Conservation (phyloP, 2,329 filamentous ascomycete species). For the Colletotrichum musae region DNA sequence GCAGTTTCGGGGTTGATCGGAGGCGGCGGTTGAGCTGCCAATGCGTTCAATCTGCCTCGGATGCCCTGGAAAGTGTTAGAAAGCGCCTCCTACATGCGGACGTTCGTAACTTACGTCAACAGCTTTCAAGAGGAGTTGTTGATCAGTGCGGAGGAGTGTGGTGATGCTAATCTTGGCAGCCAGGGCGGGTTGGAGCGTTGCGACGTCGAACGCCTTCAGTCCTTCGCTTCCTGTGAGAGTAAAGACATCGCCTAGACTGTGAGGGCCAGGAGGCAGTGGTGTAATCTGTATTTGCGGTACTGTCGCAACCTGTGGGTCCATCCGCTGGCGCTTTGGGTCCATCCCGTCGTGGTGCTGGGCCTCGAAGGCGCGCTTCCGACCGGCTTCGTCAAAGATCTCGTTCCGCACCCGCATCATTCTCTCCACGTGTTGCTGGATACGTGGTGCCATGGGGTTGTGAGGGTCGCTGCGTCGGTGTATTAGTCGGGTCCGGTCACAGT, state of each 20-base stretch:
- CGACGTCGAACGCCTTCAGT: conserved; percentile 85
- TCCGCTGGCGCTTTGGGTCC: conserved; percentile 87
- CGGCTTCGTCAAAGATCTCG: conserved; percentile 84
- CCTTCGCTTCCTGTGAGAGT: conserved; percentile 84
- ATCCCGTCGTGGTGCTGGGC: conserved; percentile 79
- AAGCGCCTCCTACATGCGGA: conserved; percentile 35
- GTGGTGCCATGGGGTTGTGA: conserved; percentile 79
- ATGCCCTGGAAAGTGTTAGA: conserved; percentile 59
- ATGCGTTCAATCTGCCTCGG: conserved; percentile 62
- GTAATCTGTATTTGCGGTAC: conserved; percentile 69
- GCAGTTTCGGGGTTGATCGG: conserved; percentile 71
- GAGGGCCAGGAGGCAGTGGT: conserved; percentile 80
- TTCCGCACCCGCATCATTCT: conserved; percentile 82
- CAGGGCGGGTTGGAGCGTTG: conserved; percentile 81
- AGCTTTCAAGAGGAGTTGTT: conserved; percentile 78
- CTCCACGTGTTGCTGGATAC: conserved; percentile 91
- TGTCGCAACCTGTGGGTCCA: conserved; percentile 53
- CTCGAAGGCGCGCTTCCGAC: conserved; percentile 82
- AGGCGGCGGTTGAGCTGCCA: conserved; percentile 61
- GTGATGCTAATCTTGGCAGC: conserved; percentile 87
- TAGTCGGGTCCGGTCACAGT: conserved; percentile 38
- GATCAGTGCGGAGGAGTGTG: conserved; percentile 80
- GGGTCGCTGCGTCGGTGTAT: conserved; percentile 73
- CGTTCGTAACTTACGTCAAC: conserved; percentile 71
- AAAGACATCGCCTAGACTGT: conserved; percentile 87